Base-by-base conservation (phyloP, 2,329 filamentous ascomycete species). In the Colletotrichum filicis region DNA sequence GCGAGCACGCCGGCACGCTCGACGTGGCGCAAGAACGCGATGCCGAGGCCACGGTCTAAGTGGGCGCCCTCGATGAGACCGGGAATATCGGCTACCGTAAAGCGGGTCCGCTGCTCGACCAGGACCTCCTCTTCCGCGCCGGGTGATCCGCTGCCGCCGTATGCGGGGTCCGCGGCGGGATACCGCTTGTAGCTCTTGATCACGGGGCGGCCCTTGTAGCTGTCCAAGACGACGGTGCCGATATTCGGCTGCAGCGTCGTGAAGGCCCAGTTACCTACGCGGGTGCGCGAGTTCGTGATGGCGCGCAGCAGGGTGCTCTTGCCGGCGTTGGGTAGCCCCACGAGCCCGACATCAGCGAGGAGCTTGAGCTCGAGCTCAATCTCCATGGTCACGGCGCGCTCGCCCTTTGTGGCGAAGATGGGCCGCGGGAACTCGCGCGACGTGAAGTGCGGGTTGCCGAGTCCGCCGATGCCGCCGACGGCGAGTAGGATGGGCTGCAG, bases 181-280 rank as follows among this genome's bases (percentile, higher is more conserved):
- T 77, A 74, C 62, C 76, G 76, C 78, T 79, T 80, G 53, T 77
- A 80, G 64, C 82, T 83, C 56, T 80, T 82, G 58, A 89, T 82
- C 6, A 84, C 68, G 1, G 95, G 94, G 0, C 94, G 91, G 2
- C 95, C 95, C 71, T 91, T 92, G 84, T 97, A 90, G 80, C 95
- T 91, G 82, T 99, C 97, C 12, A 99, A 89, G 16, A 98, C 93
- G 7, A 99, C 95, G 0, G 97, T 99, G 63, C 97, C 97, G 67
- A 99, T 97, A 77, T 97, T 98, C 3, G 97, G 97, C 77, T 95
- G 93, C 9, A 99, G 87, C 0, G 97, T 99, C 3, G 97, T 99
- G 81, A 99, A 99, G 11, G 95, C 96, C 97, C 97, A 99, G 80
- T 94, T 92, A 53, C 97, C 97, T 35, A 99, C 92, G 52, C 97